Percentiles rank a stretch among this genome's conserved stretches.
Conservation (phyloP, 176 grass and related monocot genomes). For the Eragrostis nindensis region DNA sequence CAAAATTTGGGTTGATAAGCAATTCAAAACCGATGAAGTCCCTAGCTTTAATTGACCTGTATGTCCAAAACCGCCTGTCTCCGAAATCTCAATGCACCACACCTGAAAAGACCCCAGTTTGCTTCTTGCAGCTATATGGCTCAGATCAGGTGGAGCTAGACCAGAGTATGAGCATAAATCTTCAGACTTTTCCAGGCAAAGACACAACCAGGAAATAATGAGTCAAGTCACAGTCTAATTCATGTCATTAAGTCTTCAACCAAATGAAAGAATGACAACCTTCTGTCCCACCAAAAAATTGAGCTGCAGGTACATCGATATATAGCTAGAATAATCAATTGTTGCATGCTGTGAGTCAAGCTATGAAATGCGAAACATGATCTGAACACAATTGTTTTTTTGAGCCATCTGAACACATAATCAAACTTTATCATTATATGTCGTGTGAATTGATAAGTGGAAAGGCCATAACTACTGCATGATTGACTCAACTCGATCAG, state of each 20-base stretch:
- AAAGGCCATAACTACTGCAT: neutral
- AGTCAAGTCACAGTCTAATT: slow-evolving; percentile 5
- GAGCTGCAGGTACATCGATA: neutral
- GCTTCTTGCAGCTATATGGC: slow-evolving; percentile 12
- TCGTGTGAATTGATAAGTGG: neutral
- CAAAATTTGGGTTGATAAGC: neutral
- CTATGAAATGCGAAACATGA: neutral
- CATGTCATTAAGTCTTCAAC: slow-evolving; percentile 9
- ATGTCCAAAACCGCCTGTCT: slow-evolving; percentile 12
- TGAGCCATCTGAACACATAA: neutral
- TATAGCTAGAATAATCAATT: neutral
- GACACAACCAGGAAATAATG: neutral
- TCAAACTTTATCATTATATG: neutral
- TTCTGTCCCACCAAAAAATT: neutral
- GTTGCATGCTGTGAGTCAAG: neutral
- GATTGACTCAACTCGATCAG: neutral
- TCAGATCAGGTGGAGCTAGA: slow-evolving; percentile 35
- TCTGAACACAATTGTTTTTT: neutral
- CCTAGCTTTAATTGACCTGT: neutral
- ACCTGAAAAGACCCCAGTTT: slow-evolving; percentile 13
- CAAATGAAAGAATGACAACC: slow-evolving; percentile 10
- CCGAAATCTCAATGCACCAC: neutral
- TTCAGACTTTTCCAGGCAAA: slow-evolving; percentile 16
- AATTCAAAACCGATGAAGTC: neutral
- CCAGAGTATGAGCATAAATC: slow-evolving; percentile 14